Base-by-base conservation (phyloP, 2,329 filamentous ascomycete genomes). In the Emmonsia crescens region DNA sequence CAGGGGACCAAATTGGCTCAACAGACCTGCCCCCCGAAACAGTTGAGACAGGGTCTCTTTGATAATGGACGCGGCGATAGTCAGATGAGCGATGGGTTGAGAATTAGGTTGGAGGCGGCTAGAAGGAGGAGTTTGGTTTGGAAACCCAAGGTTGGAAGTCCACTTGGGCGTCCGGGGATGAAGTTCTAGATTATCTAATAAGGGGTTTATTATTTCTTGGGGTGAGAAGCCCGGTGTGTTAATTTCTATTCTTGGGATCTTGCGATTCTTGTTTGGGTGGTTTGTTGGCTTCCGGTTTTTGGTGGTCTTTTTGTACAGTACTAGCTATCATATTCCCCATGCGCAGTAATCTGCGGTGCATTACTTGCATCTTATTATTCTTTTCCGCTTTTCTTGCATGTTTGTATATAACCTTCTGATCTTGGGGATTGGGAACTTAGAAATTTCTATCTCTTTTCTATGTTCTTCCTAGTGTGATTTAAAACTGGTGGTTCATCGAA, bases 71-170 rank as follows among this genome's bases (percentile, higher is more conserved):
- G 66, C 9, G 63, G 63, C 48, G 71, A 73, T 5, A 70, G 70
- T 52, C 72, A 75, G 42, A 64, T 68, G 1, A 72, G 72, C 48
- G 71, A 73, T 27, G 70, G 72, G 21, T 78, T 88, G 61, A 76
- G 85, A 64, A 80, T 83, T 74, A 80, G 85, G 56, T 76, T 92
- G 64, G 84, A 89, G 80, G 85, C 86, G 12, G 88, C 88, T 0
- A 80, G 88, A 64, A 81, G 89, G 64, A 91, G 89, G 82, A 93
- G 87, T 70, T 72, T 91, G 73, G 87, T 89, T 70, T 91, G 86
- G 77, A 87, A 87, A 38, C 89, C 89, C 36, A 88, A 88, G 75
- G 77, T 90, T 62, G 86, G 83, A 21, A 92, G 89, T 72, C 89
- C 89, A 1, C 75, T 92, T 67, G 81, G 84, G 31, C 83, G 79